Conservation (phyloP, 225 moss, liverwort and hornwort genomes). For the Anthoceros angustus region DNA sequence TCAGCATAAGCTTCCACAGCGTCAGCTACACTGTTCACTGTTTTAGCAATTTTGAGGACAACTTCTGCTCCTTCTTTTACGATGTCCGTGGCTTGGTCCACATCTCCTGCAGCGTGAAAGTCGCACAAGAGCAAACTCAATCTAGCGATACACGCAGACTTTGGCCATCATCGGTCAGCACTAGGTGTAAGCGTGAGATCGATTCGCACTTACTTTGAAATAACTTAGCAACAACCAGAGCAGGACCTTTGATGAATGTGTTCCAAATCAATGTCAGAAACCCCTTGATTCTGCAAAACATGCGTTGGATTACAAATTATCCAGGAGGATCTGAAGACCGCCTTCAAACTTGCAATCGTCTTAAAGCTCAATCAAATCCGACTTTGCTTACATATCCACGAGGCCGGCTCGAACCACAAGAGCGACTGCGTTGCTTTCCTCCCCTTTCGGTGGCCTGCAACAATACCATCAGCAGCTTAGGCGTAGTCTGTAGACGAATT, state of each 20-base stretch:
- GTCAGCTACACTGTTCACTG: not conserved
- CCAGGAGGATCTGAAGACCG: not conserved
- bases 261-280: not conserved
- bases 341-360: too few relatives aligned
- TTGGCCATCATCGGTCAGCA: too few relatives aligned
- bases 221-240: not conserved
- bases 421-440: not conserved
- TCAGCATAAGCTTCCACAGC: not conserved
- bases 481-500: not conserved
- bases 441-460: not conserved
- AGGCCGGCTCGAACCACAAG: not conserved
- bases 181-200: not conserved
- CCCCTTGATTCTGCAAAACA: not conserved
- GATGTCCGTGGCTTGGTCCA: slow-evolving; percentile 1
- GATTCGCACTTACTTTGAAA: not conserved
- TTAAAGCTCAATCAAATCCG: too few relatives aligned
- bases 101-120: not conserved
- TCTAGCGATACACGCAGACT: too few relatives aligned
- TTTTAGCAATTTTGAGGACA: not conserved
- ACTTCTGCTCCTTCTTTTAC: not conserved
- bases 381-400: not conserved
- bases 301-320: not conserved
- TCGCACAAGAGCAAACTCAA: too few relatives aligned
- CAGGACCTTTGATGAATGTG: not conserved
- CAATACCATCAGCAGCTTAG: not conserved